Percentiles rank a stretch among this genome's conserved stretches.
These are phyloP conservation scores for Kurtzmaniella quercitrusa DNA, from an alignment of 1,139 yeast species.

Conservation along the genomic window DNA sequence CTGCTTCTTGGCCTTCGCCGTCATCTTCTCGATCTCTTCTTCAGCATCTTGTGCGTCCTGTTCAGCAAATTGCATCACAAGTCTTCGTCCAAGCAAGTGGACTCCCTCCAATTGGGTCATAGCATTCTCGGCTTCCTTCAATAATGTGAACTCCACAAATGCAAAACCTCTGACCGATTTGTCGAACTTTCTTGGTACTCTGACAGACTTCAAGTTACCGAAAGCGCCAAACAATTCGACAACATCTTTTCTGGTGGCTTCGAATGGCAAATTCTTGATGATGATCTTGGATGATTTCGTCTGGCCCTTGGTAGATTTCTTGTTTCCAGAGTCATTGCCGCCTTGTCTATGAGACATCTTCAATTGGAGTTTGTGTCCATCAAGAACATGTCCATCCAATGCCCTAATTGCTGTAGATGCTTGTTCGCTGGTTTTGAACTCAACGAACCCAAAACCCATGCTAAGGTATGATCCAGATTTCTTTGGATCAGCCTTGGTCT, in stretches of 20 bases:
- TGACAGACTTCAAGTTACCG: conserved; percentile 90
- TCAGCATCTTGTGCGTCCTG: conserved; percentile 79
- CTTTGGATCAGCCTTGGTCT: conserved; percentile 85
- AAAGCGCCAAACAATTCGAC: conserved; percentile 88
- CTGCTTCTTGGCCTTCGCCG: conserved; percentile 77
- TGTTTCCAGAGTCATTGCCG: conserved; percentile 24
- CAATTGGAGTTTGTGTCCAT: conserved; percentile 86
- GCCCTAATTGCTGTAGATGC: conserved; percentile 73
- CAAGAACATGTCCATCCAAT: conserved; percentile 74
- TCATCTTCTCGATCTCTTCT: conserved; percentile 86
- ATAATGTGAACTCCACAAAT: conserved; percentile 83
- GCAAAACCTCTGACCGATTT: conserved; percentile 97
- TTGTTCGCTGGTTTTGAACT: conserved; percentile 71
- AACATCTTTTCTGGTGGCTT: conserved; percentile 88
- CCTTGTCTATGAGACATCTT: conserved; percentile 78
- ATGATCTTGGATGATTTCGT: conserved; percentile 64
- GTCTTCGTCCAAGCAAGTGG: conserved; percentile 91
- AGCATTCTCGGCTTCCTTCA: conserved; percentile 94
- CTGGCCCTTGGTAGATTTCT: conserved; percentile 13
- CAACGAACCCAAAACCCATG: conserved; percentile 98
- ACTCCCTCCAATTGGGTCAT: conserved; percentile 93
- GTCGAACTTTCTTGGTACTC: conserved; percentile 95
- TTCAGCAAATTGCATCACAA: conserved; percentile 94
- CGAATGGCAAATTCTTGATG: conserved; percentile 95
- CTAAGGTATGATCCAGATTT: conserved; percentile 60